Percentiles rank a stretch among this genome's conserved stretches.
phyloP scores from a whole-genome alignment of 2,329 filamentous ascomycete genomes.

The Zopfia rhizophila region DNA sequence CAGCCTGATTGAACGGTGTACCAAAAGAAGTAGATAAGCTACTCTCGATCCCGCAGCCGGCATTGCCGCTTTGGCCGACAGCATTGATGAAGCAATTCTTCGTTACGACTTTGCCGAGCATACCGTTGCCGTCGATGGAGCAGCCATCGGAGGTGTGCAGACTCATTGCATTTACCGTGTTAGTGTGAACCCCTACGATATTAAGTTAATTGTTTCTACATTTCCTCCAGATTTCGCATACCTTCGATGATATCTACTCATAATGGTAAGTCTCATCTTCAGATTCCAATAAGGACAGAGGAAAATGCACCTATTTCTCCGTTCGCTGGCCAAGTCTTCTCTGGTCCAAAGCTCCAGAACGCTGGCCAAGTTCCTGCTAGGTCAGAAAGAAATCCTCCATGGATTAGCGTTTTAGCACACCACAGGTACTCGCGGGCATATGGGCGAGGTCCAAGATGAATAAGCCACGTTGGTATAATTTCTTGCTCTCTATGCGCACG shows the following conservation, averaged over 20 bases:
- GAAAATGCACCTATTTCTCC: constrained; percentile 35
- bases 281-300: neutral
- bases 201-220: neutral
- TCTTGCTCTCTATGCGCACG: constrained; percentile 49
- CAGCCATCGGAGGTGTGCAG: constrained; percentile 34
- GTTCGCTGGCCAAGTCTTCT: constrained; percentile 31
- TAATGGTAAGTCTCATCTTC: neutral
- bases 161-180: constrained; percentile 28
- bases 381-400: too few relatives aligned
- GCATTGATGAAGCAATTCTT: constrained; percentile 32
- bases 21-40: constrained; percentile 24
- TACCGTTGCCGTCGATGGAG: constrained; percentile 21
- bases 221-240: too few relatives aligned
- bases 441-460: constrained; percentile 52
- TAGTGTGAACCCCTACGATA: constrained; percentile 30
- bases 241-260: constrained; percentile 26
- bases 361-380: constrained; percentile 52
- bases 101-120: constrained; percentile 21
- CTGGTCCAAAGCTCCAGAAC: constrained; percentile 50
- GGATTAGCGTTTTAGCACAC: constrained; percentile 29
- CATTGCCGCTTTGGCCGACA: constrained; percentile 23
- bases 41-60: constrained; percentile 25
- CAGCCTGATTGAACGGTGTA: constrained; percentile 22
- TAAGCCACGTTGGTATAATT: constrained; percentile 50
- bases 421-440: constrained; percentile 50